Evolutionary conservation across 2,329 filamentous ascomycete species (phyloP).

Genomic region (Elsinoe arachidis): DNA sequence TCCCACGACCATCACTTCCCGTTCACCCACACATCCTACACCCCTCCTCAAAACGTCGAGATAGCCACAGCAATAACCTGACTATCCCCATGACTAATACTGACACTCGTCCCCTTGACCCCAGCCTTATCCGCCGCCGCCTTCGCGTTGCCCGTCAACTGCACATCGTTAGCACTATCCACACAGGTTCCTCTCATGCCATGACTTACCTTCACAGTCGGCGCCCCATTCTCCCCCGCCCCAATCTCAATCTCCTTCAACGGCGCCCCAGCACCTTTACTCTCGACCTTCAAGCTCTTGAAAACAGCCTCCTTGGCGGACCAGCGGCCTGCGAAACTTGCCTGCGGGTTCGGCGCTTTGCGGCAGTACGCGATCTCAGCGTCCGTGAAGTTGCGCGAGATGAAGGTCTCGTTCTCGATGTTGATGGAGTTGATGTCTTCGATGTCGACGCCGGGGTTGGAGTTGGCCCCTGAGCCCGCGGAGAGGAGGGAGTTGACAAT

Average conservation of each 20-base stretch:
- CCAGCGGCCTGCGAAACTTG: conserved; percentile 92
- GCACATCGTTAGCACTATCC: conserved; percentile 19
- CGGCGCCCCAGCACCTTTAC: conserved; percentile 79
- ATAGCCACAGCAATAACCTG: conserved; percentile 87
- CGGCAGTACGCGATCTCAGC: conserved; percentile 80
- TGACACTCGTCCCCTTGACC: conserved; percentile 81
- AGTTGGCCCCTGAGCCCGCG: conserved; percentile 47
- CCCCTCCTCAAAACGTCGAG: conserved; percentile 23
- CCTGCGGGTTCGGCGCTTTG: conserved; percentile 67
- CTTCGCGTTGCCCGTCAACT: conserved; percentile 83
- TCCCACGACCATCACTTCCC: neutral
- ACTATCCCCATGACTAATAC: conserved; percentile 89
- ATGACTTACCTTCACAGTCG: conserved; percentile 68
- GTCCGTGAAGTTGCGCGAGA: conserved; percentile 87
- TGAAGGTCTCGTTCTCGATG: conserved; percentile 86
- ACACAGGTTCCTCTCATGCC: neutral
- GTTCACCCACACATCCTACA: neutral
- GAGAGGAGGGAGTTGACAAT: conserved; percentile 70
- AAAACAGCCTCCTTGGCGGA: conserved; percentile 98
- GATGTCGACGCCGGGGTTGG: conserved; percentile 87
- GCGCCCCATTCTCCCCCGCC: conserved; percentile 71
- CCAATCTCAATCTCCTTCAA: conserved; percentile 92
- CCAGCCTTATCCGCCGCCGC: conserved; percentile 76
- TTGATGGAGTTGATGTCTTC: conserved; percentile 83
- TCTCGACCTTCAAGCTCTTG: conserved; percentile 83